Conservation (phyloP, 352 stramenopile species). For the Phytophthora constricta region DNA sequence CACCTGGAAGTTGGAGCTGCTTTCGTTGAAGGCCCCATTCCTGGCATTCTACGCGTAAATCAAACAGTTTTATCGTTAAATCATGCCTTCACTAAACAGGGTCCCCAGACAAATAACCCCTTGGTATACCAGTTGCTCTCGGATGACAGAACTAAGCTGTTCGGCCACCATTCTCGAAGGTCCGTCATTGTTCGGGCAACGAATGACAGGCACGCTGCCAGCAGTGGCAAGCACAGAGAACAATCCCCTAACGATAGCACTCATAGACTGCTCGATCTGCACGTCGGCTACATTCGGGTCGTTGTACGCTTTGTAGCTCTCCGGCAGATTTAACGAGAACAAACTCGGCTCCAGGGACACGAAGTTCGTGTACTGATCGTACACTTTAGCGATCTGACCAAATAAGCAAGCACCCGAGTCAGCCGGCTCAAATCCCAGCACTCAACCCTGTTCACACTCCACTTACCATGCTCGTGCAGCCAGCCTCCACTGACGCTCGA, state of each 20-base stretch:
- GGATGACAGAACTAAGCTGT: conserved; percentile 88
- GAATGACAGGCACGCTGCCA: conserved; percentile 95
- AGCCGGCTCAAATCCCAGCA: not conserved
- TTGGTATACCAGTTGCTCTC: conserved; percentile 74
- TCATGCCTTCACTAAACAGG: conserved; percentile 13
- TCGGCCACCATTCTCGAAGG: conserved; percentile 96
- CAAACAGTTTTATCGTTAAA: not conserved
- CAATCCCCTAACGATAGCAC: conserved; percentile 75
- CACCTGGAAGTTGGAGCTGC: conserved; percentile 72
- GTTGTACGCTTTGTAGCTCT: conserved; percentile 96
- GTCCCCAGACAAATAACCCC: not conserved
- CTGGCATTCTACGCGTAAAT: conserved; percentile 46
- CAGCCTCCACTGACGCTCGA: conserved; percentile 71
- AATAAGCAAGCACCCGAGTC: conserved; percentile 1
- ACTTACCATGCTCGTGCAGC: conserved; percentile 80
- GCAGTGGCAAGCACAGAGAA: conserved; percentile 95
- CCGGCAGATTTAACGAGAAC: conserved; percentile 93
- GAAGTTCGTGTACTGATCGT: conserved; percentile 98
- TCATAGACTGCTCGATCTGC: conserved; percentile 85
- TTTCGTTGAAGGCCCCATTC: conserved; percentile 75
- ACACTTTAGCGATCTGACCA: conserved; percentile 93
- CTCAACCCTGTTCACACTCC: not conserved
- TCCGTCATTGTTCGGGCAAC: conserved; percentile 92
- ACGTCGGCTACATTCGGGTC: conserved; percentile 77
- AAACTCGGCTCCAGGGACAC: conserved; percentile 95